Conservation (phyloP, 805 yeast species). For the Cyberlindnera lachancei region DNA sequence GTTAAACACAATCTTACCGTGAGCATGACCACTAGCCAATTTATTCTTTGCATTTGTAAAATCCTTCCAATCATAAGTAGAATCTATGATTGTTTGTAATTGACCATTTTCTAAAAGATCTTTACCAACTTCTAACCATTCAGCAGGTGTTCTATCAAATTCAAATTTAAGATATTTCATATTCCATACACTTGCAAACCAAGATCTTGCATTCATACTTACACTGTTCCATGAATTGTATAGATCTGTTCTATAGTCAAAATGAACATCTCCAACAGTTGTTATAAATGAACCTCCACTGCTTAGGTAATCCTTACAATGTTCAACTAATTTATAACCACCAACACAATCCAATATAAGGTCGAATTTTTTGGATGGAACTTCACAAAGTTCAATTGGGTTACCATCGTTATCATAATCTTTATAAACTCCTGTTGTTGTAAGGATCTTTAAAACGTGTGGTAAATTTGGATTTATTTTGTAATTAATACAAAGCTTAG, state of each 20-base stretch:
- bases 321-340: conserved; percentile 40
- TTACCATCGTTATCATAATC: conserved; percentile 23
- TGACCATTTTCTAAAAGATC: conserved; percentile 41
- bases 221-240: conserved; percentile 30
- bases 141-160: conserved; percentile 25
- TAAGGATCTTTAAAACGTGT: conserved; percentile 12
- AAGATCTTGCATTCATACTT: conserved; percentile 27
- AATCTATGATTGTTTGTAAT: conserved; percentile 45
- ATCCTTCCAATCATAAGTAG: conserved; percentile 48
- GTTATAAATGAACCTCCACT: conserved; percentile 48
- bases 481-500: conserved; percentile 46
- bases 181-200: conserved; percentile 30
- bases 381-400: conserved; percentile 15
- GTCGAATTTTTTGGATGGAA: conserved; percentile 39
- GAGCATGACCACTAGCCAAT: conserved; percentile 43
- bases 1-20: conserved; percentile 61
- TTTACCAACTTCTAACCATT: conserved; percentile 35
- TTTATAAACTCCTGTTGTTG: conserved; percentile 26
- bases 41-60: conserved; percentile 45
- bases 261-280: conserved; percentile 54
- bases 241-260: conserved; percentile 30
- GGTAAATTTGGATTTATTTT: conserved; percentile 19
- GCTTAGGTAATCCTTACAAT: conserved; percentile 34
- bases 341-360: conserved; percentile 68
- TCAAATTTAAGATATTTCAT: conserved; percentile 30